phyloP scores from a whole-genome alignment of 179 eudicot genomes.

The Beta corolliflora region DNA sequence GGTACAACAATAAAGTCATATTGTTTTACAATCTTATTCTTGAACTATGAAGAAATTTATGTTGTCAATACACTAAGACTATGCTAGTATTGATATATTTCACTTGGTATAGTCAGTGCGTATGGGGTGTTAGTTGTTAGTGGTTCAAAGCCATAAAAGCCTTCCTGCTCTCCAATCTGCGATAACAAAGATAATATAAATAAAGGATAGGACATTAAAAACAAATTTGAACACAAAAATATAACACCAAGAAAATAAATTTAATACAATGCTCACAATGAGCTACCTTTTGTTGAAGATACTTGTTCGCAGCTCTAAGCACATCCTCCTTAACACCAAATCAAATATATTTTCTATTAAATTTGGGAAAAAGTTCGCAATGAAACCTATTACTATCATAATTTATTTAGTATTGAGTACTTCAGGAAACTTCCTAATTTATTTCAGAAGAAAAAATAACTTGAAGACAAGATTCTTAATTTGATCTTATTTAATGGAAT shows the following conservation, averaged over 20 bases:
- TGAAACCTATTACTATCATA: not conserved
- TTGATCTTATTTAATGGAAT: too few relatives aligned
- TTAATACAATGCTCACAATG: too few relatives aligned
- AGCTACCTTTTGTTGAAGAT: conserved; percentile 75
- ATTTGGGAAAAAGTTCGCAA: not conserved
- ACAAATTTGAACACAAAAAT: not conserved
- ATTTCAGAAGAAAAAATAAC: not conserved
- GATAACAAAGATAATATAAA: not conserved
- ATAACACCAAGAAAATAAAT: too few relatives aligned
- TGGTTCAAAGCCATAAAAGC: conserved; percentile 44
- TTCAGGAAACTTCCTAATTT: not conserved
- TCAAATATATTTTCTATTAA: not conserved
- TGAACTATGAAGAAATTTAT: not conserved
- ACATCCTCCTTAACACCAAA: conserved; percentile 60
- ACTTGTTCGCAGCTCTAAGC: conserved; percentile 74
- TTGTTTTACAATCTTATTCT: conserved; percentile 1
- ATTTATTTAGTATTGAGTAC: not conserved
- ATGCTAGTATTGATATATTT: conserved; percentile 55
- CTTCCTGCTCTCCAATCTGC: conserved; percentile 74
- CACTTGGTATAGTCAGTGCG: conserved; percentile 60
- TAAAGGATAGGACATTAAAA: not conserved
- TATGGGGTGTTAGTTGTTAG: conserved; percentile 48
- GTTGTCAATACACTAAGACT: not conserved
- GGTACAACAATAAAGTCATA: not conserved
- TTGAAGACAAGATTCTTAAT: not conserved